Evolutionary conservation across 192 early-diverging fungal genomes (phyloP).

Genomic region (Chytriomyces sp.): DNA sequence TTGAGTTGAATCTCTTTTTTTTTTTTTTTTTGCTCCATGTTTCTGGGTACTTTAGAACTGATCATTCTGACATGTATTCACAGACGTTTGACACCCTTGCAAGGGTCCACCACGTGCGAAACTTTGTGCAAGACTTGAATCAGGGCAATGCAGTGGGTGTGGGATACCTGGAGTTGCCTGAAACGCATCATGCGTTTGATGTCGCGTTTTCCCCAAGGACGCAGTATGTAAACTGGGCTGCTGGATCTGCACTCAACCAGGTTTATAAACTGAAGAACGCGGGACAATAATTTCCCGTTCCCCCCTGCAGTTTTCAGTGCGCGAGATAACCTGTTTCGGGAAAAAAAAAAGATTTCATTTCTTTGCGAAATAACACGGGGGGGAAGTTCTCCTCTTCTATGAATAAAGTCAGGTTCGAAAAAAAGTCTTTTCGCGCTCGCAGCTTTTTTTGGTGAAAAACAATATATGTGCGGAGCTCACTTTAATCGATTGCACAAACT

Average conservation of each 20-base stretch:
- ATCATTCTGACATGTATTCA: background rate
- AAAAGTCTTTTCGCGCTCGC: too few relatives aligned
- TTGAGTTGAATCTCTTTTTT: background rate
- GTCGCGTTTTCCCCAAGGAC: conserved; percentile 19
- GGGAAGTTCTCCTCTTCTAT: background rate
- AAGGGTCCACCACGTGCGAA: conserved; percentile 36
- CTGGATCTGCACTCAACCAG: conserved; percentile 2
- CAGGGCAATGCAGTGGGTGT: conserved; percentile 9
- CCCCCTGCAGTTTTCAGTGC: too few relatives aligned
- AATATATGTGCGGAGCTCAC: background rate
- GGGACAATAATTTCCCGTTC: background rate
- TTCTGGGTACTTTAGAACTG: background rate
- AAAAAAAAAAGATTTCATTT: too few relatives aligned
- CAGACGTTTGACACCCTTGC: conserved; percentile 45
- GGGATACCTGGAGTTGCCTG: conserved; percentile 36
- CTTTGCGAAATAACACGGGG: too few relatives aligned
- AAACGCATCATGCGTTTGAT: conserved; percentile 34
- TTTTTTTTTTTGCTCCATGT: background rate
- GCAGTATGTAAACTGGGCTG: conserved; percentile 25
- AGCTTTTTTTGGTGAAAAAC: background rate
- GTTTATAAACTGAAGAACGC: conserved; percentile 15
- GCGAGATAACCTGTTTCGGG: too few relatives aligned
- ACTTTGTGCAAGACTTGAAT: conserved; percentile 35
- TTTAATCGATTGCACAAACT: background rate
- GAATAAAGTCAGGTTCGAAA: background rate